Evolutionary conservation across 176 grass and related monocot genomes (phyloP).

Genomic region (Rhynchospora tenuis): DNA sequence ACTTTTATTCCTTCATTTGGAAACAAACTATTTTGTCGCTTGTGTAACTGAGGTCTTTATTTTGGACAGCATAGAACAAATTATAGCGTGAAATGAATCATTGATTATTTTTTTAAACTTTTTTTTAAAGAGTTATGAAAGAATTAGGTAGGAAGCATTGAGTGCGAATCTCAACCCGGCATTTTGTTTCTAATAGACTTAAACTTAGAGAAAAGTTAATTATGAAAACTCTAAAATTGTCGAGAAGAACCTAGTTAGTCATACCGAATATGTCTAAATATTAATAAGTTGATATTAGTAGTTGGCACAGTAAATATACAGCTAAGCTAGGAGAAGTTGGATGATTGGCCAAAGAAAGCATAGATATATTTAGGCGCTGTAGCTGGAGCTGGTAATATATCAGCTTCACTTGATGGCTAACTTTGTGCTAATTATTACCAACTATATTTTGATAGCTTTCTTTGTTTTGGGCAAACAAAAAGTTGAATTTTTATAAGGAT

Average conservation of each 20-base stretch:
- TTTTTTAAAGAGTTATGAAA: no score
- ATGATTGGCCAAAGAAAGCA: background rate
- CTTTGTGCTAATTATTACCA: conserved; percentile 9
- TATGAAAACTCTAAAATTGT: background rate
- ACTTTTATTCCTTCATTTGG: background rate
- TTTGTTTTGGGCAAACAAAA: background rate
- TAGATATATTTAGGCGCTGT: no score
- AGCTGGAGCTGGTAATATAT: background rate
- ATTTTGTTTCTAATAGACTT: no score
- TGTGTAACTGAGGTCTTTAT: no score
- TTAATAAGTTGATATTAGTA: background rate
- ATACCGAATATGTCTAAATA: background rate
- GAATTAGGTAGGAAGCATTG: no score
- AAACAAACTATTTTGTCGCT: no score
- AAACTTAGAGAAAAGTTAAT: no score
- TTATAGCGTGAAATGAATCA: no score
- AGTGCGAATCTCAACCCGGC: no score
- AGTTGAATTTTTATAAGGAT: background rate
- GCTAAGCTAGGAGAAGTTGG: background rate
- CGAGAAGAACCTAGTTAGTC: background rate
- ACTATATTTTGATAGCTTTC: background rate
- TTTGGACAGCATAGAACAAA: no score
- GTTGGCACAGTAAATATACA: conserved; percentile 1
- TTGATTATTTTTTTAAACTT: no score
- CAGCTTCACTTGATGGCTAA: background rate